These are phyloP conservation scores for Heterobasidion parviporum DNA, from an alignment of 1,284 basidiomycete genomes.

Conservation along the genomic window DNA sequence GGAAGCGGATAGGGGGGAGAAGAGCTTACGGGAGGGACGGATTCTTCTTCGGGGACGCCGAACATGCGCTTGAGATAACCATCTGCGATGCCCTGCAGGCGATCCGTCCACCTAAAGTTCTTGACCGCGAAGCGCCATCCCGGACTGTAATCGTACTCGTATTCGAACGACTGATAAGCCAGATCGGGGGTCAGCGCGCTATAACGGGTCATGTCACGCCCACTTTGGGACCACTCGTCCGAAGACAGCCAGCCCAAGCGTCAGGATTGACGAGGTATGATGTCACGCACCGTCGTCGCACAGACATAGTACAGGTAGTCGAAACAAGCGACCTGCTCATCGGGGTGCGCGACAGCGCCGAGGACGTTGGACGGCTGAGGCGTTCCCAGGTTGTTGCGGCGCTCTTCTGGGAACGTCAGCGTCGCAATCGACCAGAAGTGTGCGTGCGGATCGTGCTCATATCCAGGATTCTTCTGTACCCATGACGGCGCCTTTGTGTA, in stretches of 20 bases:
- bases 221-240: too few relatives aligned
- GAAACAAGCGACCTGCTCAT: conserved; percentile 45
- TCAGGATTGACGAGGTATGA: not conserved
- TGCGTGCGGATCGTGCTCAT: conserved; percentile 31
- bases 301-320: conserved; percentile 47
- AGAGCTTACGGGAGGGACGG: conserved; percentile 31
- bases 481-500: conserved; percentile 37
- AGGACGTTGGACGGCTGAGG: conserved; percentile 28
- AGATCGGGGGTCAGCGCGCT: too few relatives aligned
- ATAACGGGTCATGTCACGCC: too few relatives aligned
- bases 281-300: conserved; percentile 20
- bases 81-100: conserved; percentile 29
- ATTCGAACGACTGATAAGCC: conserved; percentile 29
- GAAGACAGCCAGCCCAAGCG: not conserved
- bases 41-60: conserved; percentile 22
- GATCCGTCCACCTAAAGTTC: conserved; percentile 36
- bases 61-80: conserved; percentile 34
- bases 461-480: conserved; percentile 30
- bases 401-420: conserved; percentile 35
- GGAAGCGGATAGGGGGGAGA: not conserved
- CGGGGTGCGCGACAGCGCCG: conserved; percentile 30
- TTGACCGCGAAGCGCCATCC: conserved; percentile 40
- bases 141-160: conserved; percentile 36
- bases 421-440: conserved; percentile 39
- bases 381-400: conserved; percentile 21